Percentiles rank a stretch among this genome's conserved stretches.
These are phyloP conservation scores for Penicillium ucsense DNA, from an alignment of 495 filamentous ascomycete genomes.

Conservation along the genomic window DNA sequence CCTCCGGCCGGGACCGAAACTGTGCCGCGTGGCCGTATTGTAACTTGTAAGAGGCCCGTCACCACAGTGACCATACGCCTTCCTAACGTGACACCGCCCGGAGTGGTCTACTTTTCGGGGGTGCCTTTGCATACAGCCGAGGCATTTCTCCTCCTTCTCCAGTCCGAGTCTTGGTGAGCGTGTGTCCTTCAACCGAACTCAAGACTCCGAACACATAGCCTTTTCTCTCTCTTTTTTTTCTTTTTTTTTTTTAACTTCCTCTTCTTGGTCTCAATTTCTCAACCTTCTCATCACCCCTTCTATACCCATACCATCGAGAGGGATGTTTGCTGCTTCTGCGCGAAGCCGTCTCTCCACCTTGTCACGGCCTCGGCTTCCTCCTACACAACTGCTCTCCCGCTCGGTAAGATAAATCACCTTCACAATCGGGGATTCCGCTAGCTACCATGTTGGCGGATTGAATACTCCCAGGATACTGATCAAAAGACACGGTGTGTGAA, in stretches of 20 bases:
- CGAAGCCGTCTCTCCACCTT: constrained; percentile 38
- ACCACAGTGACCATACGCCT: neutral
- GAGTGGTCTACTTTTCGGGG: too few species aligned
- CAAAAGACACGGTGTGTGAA: too few species aligned
- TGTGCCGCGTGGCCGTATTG: neutral
- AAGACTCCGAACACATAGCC: neutral
- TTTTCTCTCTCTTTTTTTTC: neutral
- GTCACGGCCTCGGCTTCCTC: constrained; percentile 31
- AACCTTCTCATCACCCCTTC: constrained; percentile 1
- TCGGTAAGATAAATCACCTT: constrained; percentile 24
- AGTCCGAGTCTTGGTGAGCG: constrained; percentile 2
- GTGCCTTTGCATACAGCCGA: constrained; percentile 7
- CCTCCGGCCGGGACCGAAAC: constrained; percentile 7
- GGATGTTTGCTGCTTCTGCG: constrained; percentile 41
- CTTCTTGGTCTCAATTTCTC: constrained; percentile 5
- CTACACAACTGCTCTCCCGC: constrained; percentile 31
- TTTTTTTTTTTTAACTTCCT: constrained; percentile 1
- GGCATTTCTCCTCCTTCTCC: constrained; percentile 2
- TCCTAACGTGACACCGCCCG: neutral
- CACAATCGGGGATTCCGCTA: neutral
- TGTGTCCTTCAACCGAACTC: neutral
- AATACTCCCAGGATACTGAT: neutral
- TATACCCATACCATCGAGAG: constrained; percentile 17
- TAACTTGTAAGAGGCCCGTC: too few species aligned
- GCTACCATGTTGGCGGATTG: neutral